A percentile compares a stretch with the other conserved stretches of the same genome.
Evolutionary conservation across 2,329 filamentous ascomycete species (phyloP).

Genomic region (Paraconiothyrium brasiliense): DNA sequence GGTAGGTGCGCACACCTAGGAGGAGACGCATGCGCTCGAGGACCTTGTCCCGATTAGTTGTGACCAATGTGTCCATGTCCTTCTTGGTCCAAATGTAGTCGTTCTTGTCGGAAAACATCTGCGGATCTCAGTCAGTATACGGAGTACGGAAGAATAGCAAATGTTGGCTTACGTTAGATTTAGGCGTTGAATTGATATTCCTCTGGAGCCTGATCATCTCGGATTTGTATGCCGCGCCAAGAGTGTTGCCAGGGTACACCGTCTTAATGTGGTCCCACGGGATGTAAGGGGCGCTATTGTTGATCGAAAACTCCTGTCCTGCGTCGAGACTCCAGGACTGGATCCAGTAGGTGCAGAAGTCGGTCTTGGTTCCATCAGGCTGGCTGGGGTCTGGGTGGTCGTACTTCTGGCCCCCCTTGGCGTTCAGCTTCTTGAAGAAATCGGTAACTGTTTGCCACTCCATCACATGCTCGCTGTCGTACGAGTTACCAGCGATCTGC

Average conservation of each 20-base stretch:
- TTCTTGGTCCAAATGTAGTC: constrained; percentile 6
- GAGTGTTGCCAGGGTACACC: constrained; percentile 5
- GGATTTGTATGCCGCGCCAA: not conserved
- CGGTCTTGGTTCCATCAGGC: not conserved
- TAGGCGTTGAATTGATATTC: constrained; percentile 11
- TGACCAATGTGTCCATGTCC: constrained; percentile 3
- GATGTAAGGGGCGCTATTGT: not conserved
- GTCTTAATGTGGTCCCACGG: constrained; percentile 9
- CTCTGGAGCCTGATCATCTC: constrained; percentile 15
- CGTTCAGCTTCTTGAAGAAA: constrained; percentile 15
- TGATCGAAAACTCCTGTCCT: not conserved
- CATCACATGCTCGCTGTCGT: constrained; percentile 20
- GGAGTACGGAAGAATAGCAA: no score
- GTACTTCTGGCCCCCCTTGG: constrained; percentile 3
- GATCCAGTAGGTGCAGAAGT: constrained; percentile 19
- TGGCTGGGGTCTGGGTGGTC: constrained; percentile 14
- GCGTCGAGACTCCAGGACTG: constrained; percentile 7
- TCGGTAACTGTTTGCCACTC: constrained; percentile 22
- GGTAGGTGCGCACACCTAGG: constrained; percentile 19
- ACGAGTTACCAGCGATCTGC: constrained; percentile 6
- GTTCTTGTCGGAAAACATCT: constrained; percentile 7
- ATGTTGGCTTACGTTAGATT: constrained; percentile 5
- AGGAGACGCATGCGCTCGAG: constrained; percentile 12
- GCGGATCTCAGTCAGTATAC: not conserved
- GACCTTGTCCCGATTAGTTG: not conserved